A percentile compares a stretch with the other conserved stretches of the same genome.
These are phyloP conservation scores for Canavalia ensiformis DNA, from an alignment of 306 rosid species.

Conservation along the genomic window DNA sequence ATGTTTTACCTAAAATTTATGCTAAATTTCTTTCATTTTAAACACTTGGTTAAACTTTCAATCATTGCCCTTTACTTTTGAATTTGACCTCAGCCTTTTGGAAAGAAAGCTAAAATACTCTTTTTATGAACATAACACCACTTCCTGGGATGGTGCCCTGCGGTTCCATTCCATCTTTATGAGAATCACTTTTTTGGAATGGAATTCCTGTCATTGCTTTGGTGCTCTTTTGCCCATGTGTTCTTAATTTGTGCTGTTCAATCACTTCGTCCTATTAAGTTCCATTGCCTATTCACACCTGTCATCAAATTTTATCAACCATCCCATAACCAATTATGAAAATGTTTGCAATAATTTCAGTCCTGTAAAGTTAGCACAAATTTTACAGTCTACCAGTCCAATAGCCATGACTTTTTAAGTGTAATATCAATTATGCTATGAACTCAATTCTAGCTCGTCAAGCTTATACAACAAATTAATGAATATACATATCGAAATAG, in stretches of 20 bases:
- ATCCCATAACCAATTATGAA: too few species aligned
- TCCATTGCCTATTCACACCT: too few species aligned
- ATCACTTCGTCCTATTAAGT: not conserved
- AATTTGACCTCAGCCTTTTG: slow-evolving; percentile 15
- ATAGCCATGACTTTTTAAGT: not conserved
- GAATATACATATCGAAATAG: not conserved
- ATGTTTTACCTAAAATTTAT: not conserved
- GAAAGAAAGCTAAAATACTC: slow-evolving; percentile 1
- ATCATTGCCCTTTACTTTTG: slow-evolving; percentile 15
- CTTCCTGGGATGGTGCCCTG: slow-evolving; percentile 1
- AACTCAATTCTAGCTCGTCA: not conserved
- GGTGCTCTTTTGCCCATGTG: not conserved
- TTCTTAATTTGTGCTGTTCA: not conserved
- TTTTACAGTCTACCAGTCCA: not conserved
- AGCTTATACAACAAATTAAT: not conserved
- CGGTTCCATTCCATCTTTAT: not conserved
- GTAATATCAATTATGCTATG: not conserved
- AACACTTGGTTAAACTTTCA: not conserved
- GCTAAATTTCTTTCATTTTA: not conserved
- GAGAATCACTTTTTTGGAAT: not conserved
- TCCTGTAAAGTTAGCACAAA: not conserved
- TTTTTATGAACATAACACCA: not conserved
- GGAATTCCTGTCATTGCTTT: slow-evolving; percentile 27
- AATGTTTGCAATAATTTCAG: not conserved
- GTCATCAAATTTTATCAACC: too few species aligned